A percentile compares a stretch with the other conserved stretches of the same genome.
Conservation (phyloP, 139 green algal species). For the Auxenochlorella pyrenoidosa region DNA sequence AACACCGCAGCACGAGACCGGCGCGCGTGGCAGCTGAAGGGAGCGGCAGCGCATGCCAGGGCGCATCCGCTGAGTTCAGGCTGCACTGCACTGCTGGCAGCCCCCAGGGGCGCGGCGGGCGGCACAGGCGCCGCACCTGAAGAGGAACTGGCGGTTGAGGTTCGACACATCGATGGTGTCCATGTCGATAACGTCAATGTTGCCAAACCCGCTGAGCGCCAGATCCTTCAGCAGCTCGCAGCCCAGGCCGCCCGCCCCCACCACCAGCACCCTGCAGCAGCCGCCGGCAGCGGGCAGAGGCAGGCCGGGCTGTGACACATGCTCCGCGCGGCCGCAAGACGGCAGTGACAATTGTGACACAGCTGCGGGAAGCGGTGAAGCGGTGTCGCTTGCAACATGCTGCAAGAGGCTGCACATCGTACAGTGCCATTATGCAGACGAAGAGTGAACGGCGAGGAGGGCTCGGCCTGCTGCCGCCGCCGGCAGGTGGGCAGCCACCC, state of each 20-base stretch:
- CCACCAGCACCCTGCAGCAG: constrained; percentile 78
- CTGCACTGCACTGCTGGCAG: too few relatives aligned
- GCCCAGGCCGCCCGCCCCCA: constrained; percentile 97
- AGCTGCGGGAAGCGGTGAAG: neutral
- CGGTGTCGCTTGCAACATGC: neutral
- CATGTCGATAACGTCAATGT: constrained; percentile 99
- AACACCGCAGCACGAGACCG: too few relatives aligned
- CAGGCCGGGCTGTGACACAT: neutral
- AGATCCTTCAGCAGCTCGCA: constrained; percentile 99
- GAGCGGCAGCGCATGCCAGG: too few relatives aligned
- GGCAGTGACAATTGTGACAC: neutral
- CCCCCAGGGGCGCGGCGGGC: neutral
- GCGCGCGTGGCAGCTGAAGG: too few relatives aligned
- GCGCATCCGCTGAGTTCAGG: too few relatives aligned
- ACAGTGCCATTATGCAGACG: too few relatives aligned
- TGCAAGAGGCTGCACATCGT: neutral
- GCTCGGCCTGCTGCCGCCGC: neutral
- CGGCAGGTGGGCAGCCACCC: neutral
- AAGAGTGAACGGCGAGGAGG: too few relatives aligned
- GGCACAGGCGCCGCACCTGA: constrained; percentile 74
- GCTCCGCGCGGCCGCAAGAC: neutral
- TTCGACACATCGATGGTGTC: constrained; percentile 99
- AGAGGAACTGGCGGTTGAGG: constrained; percentile 99
- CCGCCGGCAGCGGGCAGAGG: too few relatives aligned
- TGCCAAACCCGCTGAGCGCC: constrained; percentile 93